These are phyloP conservation scores for Tetradesmus lagerheimii DNA, from an alignment of 139 green algal genomes.

Conservation along the genomic window DNA sequence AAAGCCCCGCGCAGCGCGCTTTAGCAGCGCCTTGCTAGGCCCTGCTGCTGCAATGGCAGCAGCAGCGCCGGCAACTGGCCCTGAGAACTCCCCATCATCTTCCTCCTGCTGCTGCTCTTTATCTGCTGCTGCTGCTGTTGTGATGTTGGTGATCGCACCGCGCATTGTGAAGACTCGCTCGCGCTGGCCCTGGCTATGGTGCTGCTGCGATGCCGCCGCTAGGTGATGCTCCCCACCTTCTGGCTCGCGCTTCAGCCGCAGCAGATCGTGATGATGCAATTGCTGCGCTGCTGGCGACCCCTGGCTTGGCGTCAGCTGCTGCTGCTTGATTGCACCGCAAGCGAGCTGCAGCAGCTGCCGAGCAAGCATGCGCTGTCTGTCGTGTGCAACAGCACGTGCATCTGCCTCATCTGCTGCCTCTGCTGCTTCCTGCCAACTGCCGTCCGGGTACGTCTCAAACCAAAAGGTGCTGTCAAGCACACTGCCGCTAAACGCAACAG, in stretches of 20 bases:
- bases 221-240: conserved; percentile 25
- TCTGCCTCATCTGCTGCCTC: conserved; percentile 28
- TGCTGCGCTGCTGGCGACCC: neutral
- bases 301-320: neutral
- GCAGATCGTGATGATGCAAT: neutral
- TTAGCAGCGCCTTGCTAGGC: neutral
- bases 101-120: conserved; percentile 7
- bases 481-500: neutral
- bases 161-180: conserved; percentile 44
- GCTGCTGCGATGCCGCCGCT: conserved; percentile 19
- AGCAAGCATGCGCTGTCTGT: conserved; percentile 3
- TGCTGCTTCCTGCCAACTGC: conserved; percentile 20
- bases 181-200: conserved; percentile 17
- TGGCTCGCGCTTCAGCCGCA: neutral
- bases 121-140: neutral
- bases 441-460: conserved; percentile 1
- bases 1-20: neutral
- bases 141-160: neutral
- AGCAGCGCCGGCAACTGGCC: neutral
- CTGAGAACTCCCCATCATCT: neutral
- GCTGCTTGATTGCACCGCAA: neutral
- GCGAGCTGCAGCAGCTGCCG: neutral
- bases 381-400: neutral
- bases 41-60: neutral
- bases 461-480: conserved; percentile 19